These are phyloP conservation scores for Maudiozyma bulderi DNA, from an alignment of 805 yeast genomes.

Conservation along the genomic window DNA sequence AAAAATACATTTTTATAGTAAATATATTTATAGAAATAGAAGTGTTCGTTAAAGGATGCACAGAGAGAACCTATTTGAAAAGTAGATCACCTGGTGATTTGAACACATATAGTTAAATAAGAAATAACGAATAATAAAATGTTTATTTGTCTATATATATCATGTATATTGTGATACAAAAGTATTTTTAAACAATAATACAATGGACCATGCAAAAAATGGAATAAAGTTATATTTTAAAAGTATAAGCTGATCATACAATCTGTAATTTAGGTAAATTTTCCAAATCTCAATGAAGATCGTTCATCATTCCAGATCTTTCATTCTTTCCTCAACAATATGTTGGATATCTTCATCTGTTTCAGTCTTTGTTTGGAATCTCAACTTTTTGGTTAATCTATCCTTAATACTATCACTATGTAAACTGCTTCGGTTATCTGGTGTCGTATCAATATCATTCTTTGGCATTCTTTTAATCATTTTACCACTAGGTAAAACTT, in stretches of 20 bases:
- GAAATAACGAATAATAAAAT: too few species aligned
- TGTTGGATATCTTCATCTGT: slow-evolving; percentile 41
- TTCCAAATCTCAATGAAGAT: not conserved
- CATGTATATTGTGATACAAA: too few species aligned
- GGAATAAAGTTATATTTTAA: too few species aligned
- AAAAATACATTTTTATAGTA: too few species aligned
- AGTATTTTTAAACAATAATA: too few species aligned
- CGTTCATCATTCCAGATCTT: slow-evolving; percentile 27
- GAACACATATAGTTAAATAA: too few species aligned
- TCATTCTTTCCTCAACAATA: slow-evolving; percentile 42
- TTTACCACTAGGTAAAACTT: slow-evolving; percentile 68
- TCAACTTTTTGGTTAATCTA: slow-evolving; percentile 29
- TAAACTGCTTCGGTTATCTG: not conserved
- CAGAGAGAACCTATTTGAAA: too few species aligned
- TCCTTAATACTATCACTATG: not conserved
- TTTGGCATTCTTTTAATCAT: slow-evolving; percentile 35
- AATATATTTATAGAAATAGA: too few species aligned
- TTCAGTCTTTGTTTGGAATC: slow-evolving; percentile 24
- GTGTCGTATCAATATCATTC: not conserved
- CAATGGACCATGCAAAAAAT: too few species aligned
- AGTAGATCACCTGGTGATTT: too few species aligned
- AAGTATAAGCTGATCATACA: not conserved
- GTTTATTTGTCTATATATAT: too few species aligned
- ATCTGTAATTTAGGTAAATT: not conserved
- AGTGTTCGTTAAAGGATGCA: too few species aligned